Evolutionary conservation across 2,329 filamentous ascomycete species (phyloP).

Genomic region (Pestalotiopsis sp.): DNA sequence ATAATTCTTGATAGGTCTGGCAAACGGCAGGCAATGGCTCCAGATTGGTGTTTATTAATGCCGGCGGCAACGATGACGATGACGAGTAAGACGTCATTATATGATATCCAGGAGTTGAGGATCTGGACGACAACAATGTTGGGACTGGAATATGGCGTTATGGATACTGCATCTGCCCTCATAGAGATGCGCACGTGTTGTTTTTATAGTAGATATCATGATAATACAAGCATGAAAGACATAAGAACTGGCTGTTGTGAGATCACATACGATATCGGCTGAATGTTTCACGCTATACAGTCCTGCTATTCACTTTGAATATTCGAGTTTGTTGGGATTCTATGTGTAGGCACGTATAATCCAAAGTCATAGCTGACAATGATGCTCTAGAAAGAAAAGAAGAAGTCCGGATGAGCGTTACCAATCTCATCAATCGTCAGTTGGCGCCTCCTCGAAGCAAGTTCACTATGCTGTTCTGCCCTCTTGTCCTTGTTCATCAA

Average conservation of each 20-base stretch:
- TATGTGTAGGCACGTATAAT: background rate
- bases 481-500: slow-evolving; percentile 15
- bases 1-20: slow-evolving; percentile 64
- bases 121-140: slow-evolving; percentile 4
- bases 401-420: slow-evolving; percentile 17
- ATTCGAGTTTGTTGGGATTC: too few relatives aligned
- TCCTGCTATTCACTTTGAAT: too few relatives aligned
- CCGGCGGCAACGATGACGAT: slow-evolving; percentile 54
- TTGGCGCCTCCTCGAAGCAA: background rate
- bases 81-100: slow-evolving; percentile 40
- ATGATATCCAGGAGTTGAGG: background rate
- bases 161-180: background rate
- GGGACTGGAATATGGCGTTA: slow-evolving; percentile 9
- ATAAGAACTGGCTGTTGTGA: background rate
- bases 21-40: slow-evolving; percentile 74
- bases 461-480: slow-evolving; percentile 4
- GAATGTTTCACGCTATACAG: background rate
- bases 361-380: background rate
- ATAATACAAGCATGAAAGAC: background rate
- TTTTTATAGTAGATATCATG: background rate
- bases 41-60: slow-evolving; percentile 71
- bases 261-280: background rate
- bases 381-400: slow-evolving; percentile 10
- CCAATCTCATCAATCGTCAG: slow-evolving; percentile 17
- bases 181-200: background rate